Percentiles rank a stretch among this genome's conserved stretches.
Conservation (phyloP, 805 yeast species). For the Geotrichum ghanense region DNA sequence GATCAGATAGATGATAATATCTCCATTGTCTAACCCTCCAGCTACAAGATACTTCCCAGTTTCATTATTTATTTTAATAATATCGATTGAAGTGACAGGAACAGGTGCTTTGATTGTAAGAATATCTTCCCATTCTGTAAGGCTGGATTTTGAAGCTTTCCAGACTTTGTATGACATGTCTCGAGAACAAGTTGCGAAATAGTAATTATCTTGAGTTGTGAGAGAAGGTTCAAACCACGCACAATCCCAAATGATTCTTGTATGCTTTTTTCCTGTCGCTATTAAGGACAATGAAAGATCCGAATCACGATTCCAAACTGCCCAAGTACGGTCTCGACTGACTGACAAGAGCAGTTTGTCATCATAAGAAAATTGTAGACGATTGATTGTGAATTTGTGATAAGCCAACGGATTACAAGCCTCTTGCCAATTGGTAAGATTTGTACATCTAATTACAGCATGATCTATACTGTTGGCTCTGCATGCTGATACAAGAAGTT, state of each 20-base stretch:
- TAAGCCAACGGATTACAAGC: constrained; percentile 45
- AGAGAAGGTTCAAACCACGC: constrained; percentile 56
- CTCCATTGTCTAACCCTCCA: constrained; percentile 65
- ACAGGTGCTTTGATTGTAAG: constrained; percentile 34
- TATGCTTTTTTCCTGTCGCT: constrained; percentile 59
- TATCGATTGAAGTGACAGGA: constrained; percentile 61
- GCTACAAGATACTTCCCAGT: constrained; percentile 28
- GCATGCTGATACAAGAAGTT: constrained; percentile 79
- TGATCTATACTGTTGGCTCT: constrained; percentile 74
- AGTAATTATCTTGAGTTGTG: constrained; percentile 8
- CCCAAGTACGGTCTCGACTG: constrained; percentile 80
- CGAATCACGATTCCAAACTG: constrained; percentile 48
- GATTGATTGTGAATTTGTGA: constrained; percentile 79
- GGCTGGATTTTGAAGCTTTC: constrained; percentile 31
- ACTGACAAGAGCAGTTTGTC: constrained; percentile 59
- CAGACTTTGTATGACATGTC: constrained; percentile 73
- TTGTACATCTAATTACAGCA: constrained; percentile 74
- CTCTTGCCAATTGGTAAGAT: constrained; percentile 48
- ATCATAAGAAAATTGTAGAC: constrained; percentile 63
- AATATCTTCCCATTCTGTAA: constrained; percentile 25
- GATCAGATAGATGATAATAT: constrained; percentile 35
- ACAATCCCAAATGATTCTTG: constrained; percentile 92
- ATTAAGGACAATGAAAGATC: constrained; percentile 24
- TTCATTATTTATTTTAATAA: constrained; percentile 25
- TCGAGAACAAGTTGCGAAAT: constrained; percentile 78